Evolutionary conservation across 192 early-diverging fungal species (phyloP).

Genomic region (Coemansia sp.): DNA sequence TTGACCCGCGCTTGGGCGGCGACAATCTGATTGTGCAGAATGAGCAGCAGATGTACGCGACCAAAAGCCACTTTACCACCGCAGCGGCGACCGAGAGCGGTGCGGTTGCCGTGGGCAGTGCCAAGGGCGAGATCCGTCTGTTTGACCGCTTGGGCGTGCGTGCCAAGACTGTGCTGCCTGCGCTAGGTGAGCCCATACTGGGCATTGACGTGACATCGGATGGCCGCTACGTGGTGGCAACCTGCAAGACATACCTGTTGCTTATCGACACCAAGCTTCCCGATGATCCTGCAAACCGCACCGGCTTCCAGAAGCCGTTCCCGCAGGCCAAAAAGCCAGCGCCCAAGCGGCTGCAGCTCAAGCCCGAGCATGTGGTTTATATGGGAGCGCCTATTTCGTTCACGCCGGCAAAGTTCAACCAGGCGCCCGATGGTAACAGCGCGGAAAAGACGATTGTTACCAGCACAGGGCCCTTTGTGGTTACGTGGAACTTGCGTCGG

Average conservation of each 20-base stretch:
- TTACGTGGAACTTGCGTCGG: conserved; percentile 87
- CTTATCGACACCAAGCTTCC: conserved; percentile 71
- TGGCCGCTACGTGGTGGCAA: conserved; percentile 84
- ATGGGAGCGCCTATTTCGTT: conserved; percentile 71
- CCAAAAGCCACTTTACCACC: conserved; percentile 68
- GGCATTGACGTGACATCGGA: conserved; percentile 87
- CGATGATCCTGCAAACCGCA: conserved; percentile 52
- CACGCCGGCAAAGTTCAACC: conserved; percentile 88
- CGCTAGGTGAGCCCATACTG: conserved; percentile 80
- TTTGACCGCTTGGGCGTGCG: conserved; percentile 73
- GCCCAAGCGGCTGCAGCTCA: conserved; percentile 73
- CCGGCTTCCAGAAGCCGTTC: conserved; percentile 71
- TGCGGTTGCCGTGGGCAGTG: conserved; percentile 74
- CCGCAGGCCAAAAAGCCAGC: conserved; percentile 65
- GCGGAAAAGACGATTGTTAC: conserved; percentile 83
- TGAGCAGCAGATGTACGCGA: conserved; percentile 68
- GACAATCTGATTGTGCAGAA: conserved; percentile 65
- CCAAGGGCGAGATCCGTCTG: conserved; percentile 87
- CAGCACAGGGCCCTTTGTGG: conserved; percentile 83
- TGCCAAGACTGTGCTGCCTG: conserved; percentile 87
- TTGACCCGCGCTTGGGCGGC: conserved; percentile 81
- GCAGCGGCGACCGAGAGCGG: conserved; percentile 76
- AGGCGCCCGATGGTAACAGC: conserved; percentile 57
- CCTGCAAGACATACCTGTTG: conserved; percentile 81
- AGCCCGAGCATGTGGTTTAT: conserved; percentile 83